Evolutionary conservation across 139 green algal species (phyloP).

Genomic region (Penium margaritaceum): DNA sequence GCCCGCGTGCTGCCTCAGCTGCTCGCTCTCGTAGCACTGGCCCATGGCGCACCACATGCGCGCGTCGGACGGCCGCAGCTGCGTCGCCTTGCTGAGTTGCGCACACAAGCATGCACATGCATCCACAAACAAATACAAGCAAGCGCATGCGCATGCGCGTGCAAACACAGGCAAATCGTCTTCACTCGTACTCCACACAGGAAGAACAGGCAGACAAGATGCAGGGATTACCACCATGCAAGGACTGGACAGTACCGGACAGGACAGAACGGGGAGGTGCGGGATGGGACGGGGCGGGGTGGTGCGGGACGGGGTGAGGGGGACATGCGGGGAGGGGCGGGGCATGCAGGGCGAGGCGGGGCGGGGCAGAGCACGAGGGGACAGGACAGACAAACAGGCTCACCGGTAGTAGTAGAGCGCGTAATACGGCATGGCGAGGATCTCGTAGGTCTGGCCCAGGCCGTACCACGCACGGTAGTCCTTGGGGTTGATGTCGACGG

Average conservation of each 20-base stretch:
- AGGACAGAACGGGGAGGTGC: not conserved
- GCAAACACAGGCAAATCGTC: conserved; percentile 6
- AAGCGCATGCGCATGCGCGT: no score
- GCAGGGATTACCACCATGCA: not conserved
- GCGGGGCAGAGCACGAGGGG: not conserved
- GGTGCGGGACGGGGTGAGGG: not conserved
- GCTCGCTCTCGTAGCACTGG: conserved; percentile 79
- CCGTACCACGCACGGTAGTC: conserved; percentile 97
- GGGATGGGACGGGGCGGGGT: not conserved
- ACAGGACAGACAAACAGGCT: conserved; percentile 11
- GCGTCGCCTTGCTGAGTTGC: no score
- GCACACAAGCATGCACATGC: no score
- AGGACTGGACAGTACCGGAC: no score
- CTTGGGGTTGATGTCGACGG: conserved; percentile 66
- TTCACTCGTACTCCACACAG: not conserved
- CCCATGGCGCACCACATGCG: conserved; percentile 97
- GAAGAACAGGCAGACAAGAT: not conserved
- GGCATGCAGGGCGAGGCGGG: conserved; percentile 7
- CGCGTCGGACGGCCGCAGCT: conserved; percentile 60
- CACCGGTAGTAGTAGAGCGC: conserved; percentile 79
- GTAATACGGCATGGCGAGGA: conserved; percentile 81
- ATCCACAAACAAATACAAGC: no score
- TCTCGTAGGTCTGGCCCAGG: conserved; percentile 94
- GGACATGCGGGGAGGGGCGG: no score
- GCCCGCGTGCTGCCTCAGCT: conserved; percentile 56